Evolutionary conservation across 1,284 basidiomycete genomes (phyloP).

Genomic region (Naganishia cerealis): DNA sequence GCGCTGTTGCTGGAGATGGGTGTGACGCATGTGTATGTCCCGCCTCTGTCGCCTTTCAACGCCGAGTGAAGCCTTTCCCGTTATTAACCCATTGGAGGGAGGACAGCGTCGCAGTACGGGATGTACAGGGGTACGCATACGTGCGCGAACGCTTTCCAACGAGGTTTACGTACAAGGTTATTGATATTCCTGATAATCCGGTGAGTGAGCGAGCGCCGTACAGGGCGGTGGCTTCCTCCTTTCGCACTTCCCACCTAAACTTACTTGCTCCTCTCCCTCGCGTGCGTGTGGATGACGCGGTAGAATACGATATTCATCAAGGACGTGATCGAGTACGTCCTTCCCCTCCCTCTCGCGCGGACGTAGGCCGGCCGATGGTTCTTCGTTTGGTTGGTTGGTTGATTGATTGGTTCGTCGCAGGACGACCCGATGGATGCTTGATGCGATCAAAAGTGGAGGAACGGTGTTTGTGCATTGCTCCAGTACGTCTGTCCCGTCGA

Average conservation of each 20-base stretch:
- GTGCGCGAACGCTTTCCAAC: slow-evolving; percentile 77
- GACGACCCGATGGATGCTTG: slow-evolving; percentile 75
- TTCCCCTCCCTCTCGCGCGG: slow-evolving; percentile 60
- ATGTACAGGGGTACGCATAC: slow-evolving; percentile 78
- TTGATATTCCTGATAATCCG: slow-evolving; percentile 86
- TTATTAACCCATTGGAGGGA: too few species aligned
- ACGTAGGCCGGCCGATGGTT: too few species aligned
- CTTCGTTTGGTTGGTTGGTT: too few species aligned
- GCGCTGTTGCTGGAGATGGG: slow-evolving; percentile 64
- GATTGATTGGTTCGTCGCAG: slow-evolving; percentile 49
- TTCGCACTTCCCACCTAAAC: background rate
- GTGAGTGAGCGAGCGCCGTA: slow-evolving; percentile 47
- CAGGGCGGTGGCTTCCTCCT: background rate
- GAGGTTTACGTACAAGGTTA: slow-evolving; percentile 70
- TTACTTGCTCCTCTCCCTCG: background rate
- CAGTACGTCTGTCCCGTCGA: slow-evolving; percentile 58
- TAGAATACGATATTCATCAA: slow-evolving; percentile 29
- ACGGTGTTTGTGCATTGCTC: slow-evolving; percentile 87
- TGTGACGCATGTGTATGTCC: slow-evolving; percentile 81
- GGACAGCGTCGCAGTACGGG: slow-evolving; percentile 73
- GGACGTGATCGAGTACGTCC: background rate
- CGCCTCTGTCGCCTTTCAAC: slow-evolving; percentile 12
- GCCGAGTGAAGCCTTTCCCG: background rate
- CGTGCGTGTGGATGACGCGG: too few species aligned
- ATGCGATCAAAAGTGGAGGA: slow-evolving; percentile 67